These are phyloP conservation scores for Loxodes magnus DNA, from an alignment of 73 alveolate genomes.

Conservation along the genomic window DNA sequence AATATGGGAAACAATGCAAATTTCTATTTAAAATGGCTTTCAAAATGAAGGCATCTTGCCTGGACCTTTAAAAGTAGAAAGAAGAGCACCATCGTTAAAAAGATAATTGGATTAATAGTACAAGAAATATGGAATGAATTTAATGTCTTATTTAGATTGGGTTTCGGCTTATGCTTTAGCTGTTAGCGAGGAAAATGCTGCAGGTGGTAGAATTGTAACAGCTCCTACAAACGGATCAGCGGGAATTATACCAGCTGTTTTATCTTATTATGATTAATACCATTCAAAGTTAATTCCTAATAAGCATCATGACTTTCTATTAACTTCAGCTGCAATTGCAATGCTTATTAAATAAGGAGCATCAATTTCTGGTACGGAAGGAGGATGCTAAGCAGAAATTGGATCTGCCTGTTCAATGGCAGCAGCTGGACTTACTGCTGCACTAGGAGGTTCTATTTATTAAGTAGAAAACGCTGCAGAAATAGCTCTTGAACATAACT, in stretches of 20 bases:
- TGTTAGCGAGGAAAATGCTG: constrained; percentile 18
- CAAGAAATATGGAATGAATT: no score
- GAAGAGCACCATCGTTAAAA: no score
- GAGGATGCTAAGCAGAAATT: constrained; percentile 19
- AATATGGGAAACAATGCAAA: no score
- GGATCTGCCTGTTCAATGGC: constrained; percentile 27
- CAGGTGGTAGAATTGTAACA: constrained; percentile 19
- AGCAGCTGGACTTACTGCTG: constrained; percentile 19
- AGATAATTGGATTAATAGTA: no score
- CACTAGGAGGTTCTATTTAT: constrained; percentile 11
- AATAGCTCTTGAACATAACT: not conserved
- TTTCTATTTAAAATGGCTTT: no score
- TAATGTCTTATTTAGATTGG: constrained; percentile 21
- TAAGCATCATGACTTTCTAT: not conserved
- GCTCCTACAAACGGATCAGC: constrained; percentile 30
- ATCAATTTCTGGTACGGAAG: constrained; percentile 17
- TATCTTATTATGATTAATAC: constrained; percentile 16
- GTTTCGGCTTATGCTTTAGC: constrained; percentile 17
- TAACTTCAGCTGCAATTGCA: not conserved
- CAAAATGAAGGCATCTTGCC: no score
- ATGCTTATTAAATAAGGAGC: constrained; percentile 5
- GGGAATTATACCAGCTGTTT: constrained; percentile 22
- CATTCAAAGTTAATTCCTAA: not conserved
- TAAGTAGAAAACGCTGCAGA: not conserved
- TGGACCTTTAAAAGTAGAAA: constrained; percentile 16